Evolutionary conservation across 2,329 filamentous ascomycete species (phyloP), one percentile per base, ranked within the genome.

Genomic region (Macroventuria anomochaeta): DNA sequence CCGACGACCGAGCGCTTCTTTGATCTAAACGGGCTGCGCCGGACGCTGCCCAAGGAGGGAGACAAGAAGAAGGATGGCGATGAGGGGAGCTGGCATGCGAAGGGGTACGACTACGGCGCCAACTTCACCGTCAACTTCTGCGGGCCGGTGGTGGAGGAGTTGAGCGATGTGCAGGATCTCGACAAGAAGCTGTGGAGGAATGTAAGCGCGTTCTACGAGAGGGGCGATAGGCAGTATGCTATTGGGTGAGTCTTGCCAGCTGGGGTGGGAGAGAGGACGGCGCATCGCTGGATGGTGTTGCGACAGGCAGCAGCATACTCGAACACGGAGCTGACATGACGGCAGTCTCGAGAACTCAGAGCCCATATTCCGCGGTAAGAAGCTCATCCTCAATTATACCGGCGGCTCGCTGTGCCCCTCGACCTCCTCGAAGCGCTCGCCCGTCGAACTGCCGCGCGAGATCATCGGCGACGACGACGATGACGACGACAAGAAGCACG

Each of bases 51-150:
- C 11, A 69, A 69, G 8, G 65, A 59, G 7, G 61, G 75, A 52
- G 68, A 75, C 33, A 78, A 77, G 56, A 69, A 70, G 21, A 81
- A 87, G 63, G 81, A 83, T 18, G 80, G 79, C 11, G 83, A 86
- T 33, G 80, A 81, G 48, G 80, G 84, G 55, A 87, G 81, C 68
- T 84, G 83, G 78, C 81, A 85, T 59, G 85, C 88, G 7, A 83
- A 83, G 54, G 90, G 90, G 28, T 89, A 86, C 72, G 90, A 93
- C 75, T 90, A 92, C 63, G 85, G 84, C 58, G 85, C 85, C 59
- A 93, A 93, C 77, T 95, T 95, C 68, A 93, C 90, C 2, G 71
- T 93, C 65, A 95, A 95, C 76, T 87, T 95, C 64, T 95, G 90
- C 77, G 86, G 82, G 29, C 80, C 89, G 1, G 88, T 93, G n/a